Evolutionary conservation across 768 basidiomycete genomes (phyloP).

Genomic region (Podaxis mareebaensis): DNA sequence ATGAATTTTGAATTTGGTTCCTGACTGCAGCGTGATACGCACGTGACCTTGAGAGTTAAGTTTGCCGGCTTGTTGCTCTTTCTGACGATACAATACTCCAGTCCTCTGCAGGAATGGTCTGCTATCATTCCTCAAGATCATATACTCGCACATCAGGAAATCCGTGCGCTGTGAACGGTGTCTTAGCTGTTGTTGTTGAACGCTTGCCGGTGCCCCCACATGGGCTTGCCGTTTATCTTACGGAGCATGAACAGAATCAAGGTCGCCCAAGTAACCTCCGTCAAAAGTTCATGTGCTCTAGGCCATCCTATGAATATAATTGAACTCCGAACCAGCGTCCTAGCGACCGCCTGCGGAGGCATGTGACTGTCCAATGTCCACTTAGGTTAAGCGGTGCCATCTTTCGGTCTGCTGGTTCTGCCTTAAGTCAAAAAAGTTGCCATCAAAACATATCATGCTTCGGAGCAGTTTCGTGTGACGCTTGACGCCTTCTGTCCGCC

Average conservation of each 20-base stretch:
- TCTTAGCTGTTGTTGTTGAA: neutral
- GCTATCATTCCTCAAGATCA: neutral
- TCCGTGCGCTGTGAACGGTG: no score
- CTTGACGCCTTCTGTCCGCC: neutral
- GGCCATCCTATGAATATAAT: neutral
- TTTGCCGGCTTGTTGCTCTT: neutral
- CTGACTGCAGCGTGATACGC: neutral
- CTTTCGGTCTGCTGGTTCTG: neutral
- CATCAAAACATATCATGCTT: neutral
- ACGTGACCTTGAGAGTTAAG: neutral
- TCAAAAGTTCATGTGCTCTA: neutral
- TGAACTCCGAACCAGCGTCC: neutral
- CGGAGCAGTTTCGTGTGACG: slow-evolving; percentile 1
- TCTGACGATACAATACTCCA: no score
- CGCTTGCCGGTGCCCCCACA: neutral
- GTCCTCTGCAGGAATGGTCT: neutral
- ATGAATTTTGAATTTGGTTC: neutral
- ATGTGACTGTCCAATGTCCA: neutral
- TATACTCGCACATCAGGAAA: no score
- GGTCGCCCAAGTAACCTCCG: neutral
- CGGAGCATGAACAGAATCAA: neutral
- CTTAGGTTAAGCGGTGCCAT: neutral
- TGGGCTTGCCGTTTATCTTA: neutral
- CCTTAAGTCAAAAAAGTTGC: neutral
- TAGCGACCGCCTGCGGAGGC: neutral